phyloP scores from a whole-genome alignment of 306 rosid species.

The Inga laurina region DNA sequence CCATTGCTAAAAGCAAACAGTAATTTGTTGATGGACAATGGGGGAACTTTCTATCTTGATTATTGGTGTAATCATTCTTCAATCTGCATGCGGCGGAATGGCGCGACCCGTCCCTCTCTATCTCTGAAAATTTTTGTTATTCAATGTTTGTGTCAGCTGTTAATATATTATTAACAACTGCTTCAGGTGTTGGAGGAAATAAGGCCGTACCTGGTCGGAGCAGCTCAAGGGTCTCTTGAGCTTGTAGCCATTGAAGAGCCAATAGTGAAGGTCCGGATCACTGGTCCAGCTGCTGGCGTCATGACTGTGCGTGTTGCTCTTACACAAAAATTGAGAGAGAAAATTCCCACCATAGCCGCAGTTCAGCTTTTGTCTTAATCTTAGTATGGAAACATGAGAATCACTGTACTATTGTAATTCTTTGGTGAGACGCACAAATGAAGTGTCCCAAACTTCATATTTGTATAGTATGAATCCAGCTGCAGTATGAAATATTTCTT shows the following conservation, averaged over 20 bases:
- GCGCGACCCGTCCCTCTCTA: background rate
- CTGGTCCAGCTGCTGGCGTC: conserved; percentile 79
- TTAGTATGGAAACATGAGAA: conserved; percentile 18
- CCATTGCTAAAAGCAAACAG: background rate
- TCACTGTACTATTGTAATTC: conserved; percentile 20
- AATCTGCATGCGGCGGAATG: too few relatives aligned
- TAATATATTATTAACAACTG: background rate
- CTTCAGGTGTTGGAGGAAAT: conserved; percentile 89
- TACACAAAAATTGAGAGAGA: conserved; percentile 91
- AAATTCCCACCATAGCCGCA: conserved; percentile 82
- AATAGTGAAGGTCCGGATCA: conserved; percentile 63
- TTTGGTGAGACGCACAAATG: conserved; percentile 22
- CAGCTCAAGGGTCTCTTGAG: conserved; percentile 85
- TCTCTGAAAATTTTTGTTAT: conserved; percentile 1
- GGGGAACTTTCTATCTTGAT: background rate
- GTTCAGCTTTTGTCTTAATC: conserved; percentile 71
- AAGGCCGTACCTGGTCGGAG: conserved; percentile 92
- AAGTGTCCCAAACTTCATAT: conserved; percentile 20
- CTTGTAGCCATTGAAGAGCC: conserved; percentile 89
- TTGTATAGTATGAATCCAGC: conserved; percentile 33
- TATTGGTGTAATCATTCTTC: background rate
- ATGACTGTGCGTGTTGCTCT: conserved; percentile 97
- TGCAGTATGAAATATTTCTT: background rate
- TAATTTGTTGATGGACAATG: background rate
- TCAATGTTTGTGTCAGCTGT: background rate